Evolutionary conservation across 1,284 basidiomycete species (phyloP), one percentile per base, ranked within the genome.

Genomic region (Puccinia brachypodii): DNA sequence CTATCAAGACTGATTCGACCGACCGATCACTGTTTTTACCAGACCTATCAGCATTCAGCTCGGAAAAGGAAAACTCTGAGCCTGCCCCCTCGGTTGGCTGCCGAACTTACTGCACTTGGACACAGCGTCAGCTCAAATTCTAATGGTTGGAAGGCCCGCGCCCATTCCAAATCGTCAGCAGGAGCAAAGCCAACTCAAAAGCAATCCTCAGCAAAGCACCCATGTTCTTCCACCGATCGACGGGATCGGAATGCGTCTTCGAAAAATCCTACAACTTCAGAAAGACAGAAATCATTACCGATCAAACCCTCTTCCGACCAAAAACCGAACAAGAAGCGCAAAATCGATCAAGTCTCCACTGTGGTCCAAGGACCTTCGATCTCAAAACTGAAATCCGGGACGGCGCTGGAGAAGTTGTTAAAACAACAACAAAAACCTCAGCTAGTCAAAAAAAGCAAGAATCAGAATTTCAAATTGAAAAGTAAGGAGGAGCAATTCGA

Each of bases 21-120:
- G 8, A 33, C 31, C 31, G 28, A 22, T 64, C 13, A 40, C 31
- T n/a, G n/a, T n/a, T n/a, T n/a, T n/a, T n/a, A n/a, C n/a, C 31
- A 64, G 62, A 14, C 33, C 19, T 22, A 64, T 40, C 33, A 31
- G 62, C 36, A 76, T 42, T 62, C 73, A 38, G 25, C 40, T 31
- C 25, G n/a, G 40, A 76, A 62, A 62, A 76, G 73, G 44, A 76
- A 76, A 60, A 9, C 1, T 40, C 53, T 76, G 14, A 76, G 73
- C n/a, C 56, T 76, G 22, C 78, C 78, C 62, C 53, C 50, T 72
- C 47, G 38, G 47, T 62, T 80, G n/a, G 69, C 69, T 33, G 78
- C 78, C 50, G 78, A 80, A 42, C 78, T 80, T 66, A 80, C 36
- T 44, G 78, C 78, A 13, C 78, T 80, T 31, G 78, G 78, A 31